phyloP scores from a whole-genome alignment of 192 early-diverging fungal genomes.

The Dimargaris xerosporica region DNA sequence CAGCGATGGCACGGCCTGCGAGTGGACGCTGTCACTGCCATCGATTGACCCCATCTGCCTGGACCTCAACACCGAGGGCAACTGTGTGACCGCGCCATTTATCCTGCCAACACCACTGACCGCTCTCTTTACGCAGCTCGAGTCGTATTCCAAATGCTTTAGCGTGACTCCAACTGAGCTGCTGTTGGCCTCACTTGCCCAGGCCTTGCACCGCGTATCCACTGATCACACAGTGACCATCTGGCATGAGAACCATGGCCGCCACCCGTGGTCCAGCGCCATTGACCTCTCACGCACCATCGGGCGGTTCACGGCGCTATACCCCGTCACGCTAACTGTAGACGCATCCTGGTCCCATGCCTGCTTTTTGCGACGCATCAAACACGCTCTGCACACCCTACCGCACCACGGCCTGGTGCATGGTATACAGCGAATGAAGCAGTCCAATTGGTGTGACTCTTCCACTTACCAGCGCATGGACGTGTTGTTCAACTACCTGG shows the following conservation, averaged over 20 bases:
- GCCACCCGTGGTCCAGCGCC: background rate
- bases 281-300: background rate
- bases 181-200: background rate
- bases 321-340: background rate
- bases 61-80: too few species aligned
- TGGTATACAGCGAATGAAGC: too few species aligned
- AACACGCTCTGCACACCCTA: background rate
- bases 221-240: background rate
- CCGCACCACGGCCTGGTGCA: background rate
- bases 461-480: background rate
- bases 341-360: background rate
- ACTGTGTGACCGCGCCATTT: background rate
- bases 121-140: background rate
- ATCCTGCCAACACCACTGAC: background rate
- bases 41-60: background rate
- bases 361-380: background rate
- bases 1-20: background rate
- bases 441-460: too few species aligned
- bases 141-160: too few species aligned
- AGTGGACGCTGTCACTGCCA: background rate
- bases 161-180: background rate
- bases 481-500: constrained; percentile 5
- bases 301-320: background rate
- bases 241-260: background rate
- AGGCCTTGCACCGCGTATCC: background rate